Conservation (phyloP, 2,329 filamentous ascomycete genomes). For the Cryphonectria naterciae region DNA sequence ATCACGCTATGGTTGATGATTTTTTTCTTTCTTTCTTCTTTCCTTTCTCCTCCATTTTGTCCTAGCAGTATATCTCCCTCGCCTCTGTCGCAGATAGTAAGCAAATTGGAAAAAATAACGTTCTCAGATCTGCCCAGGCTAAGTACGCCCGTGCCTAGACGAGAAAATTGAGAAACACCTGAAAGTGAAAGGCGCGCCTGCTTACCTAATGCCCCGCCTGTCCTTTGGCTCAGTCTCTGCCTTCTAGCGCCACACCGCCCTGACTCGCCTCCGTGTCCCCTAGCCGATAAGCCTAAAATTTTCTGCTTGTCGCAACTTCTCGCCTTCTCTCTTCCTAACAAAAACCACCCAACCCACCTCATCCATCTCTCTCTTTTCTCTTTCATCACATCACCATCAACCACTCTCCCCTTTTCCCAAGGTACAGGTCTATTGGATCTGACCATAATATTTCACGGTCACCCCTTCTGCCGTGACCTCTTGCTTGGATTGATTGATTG, state of each 20-base stretch:
- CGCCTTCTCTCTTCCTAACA: constrained; percentile 10
- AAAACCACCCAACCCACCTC: neutral
- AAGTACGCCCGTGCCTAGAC: neutral
- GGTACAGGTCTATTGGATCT: constrained; percentile 28
- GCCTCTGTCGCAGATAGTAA: constrained; percentile 5
- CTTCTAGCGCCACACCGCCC: constrained; percentile 16
- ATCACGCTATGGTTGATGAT: constrained; percentile 6
- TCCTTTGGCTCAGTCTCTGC: neutral
- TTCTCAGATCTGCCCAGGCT: neutral
- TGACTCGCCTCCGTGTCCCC: constrained; percentile 10
- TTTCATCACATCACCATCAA: constrained; percentile 24
- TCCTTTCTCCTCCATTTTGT: neutral
- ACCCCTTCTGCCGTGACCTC: constrained; percentile 17
- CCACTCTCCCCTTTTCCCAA: constrained; percentile 28
- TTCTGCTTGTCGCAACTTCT: constrained; percentile 24
- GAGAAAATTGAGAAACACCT: neutral
- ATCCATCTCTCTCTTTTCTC: constrained; percentile 27
- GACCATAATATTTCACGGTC: constrained; percentile 10
- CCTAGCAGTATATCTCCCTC: constrained; percentile 17
- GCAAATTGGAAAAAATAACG: neutral
- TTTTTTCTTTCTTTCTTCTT: neutral
- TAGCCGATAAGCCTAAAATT: constrained; percentile 26
- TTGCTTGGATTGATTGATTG: constrained; percentile 24
- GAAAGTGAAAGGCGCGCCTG: neutral
- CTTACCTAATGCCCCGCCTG: constrained; percentile 22